phyloP scores from a whole-genome alignment of 2,329 filamentous ascomycete species.

The Massarina eburnea region DNA sequence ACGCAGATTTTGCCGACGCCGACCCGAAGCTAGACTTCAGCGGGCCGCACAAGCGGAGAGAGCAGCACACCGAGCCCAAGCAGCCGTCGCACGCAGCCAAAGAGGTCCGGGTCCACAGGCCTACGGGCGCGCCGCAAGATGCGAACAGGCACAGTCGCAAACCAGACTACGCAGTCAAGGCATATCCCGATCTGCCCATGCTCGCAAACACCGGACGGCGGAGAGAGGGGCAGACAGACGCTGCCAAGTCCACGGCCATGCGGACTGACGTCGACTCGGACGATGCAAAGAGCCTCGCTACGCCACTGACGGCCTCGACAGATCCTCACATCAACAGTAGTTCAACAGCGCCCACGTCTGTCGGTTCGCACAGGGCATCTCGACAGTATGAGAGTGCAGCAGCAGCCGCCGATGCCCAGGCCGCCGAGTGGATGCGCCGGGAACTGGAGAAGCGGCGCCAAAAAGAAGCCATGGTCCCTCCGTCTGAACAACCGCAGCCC shows the following conservation, averaged over 20 bases:
- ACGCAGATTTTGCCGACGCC: constrained; percentile 38
- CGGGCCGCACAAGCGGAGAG: constrained; percentile 22
- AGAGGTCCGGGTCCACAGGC: constrained; percentile 28
- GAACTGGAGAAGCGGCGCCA: constrained; percentile 45
- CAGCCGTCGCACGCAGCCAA: constrained; percentile 4
- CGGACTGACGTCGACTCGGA: constrained; percentile 33
- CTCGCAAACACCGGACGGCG: constrained; percentile 38
- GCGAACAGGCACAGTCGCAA: constrained; percentile 26
- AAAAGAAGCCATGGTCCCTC: constrained; percentile 22
- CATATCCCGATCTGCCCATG: constrained; percentile 26
- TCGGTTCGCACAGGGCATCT: constrained; percentile 46
- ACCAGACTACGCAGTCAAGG: constrained; percentile 27
- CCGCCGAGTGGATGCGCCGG: constrained; percentile 48
- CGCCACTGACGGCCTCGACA: constrained; percentile 46
- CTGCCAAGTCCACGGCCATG: constrained; percentile 18
- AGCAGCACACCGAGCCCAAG: constrained; percentile 19
- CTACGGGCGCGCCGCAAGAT: constrained; percentile 33
- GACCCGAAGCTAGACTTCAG: constrained; percentile 42
- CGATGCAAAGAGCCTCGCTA: constrained; percentile 38
- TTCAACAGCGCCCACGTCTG: constrained; percentile 48
- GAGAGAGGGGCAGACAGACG: constrained; percentile 28
- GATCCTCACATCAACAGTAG: constrained; percentile 40
- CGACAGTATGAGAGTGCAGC: constrained; percentile 37
- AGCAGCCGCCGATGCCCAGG: constrained; percentile 42
- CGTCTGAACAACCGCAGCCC: constrained; percentile 16